Percentiles rank a stretch among this genome's conserved stretches.
Evolutionary conservation across 2,329 filamentous ascomycete genomes (phyloP).

Genomic region (Colletotrichum scovillei): DNA sequence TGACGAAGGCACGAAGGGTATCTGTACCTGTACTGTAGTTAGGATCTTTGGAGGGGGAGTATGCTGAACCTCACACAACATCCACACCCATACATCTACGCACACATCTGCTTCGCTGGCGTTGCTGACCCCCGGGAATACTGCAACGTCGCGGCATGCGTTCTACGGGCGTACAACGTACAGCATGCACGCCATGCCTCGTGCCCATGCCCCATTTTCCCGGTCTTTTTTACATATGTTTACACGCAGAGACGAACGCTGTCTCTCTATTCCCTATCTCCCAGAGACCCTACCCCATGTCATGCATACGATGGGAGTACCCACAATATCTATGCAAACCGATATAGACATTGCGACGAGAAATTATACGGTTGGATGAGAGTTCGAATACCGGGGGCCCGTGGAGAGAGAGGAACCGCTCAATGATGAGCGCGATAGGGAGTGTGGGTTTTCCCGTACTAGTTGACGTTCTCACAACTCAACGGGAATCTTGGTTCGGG

Average conservation of each 20-base stretch:
- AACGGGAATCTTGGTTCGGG: neutral
- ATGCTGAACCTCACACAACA: neutral
- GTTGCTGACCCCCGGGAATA: neutral
- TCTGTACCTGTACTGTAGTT: neutral
- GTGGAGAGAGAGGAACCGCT: neutral
- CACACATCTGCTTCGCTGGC: neutral
- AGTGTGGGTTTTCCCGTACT: neutral
- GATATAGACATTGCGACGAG: slow-evolving; percentile 14
- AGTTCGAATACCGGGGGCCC: neutral
- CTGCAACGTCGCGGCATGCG: neutral
- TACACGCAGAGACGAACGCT: no score
- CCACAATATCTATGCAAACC: neutral
- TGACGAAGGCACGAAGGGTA: neutral
- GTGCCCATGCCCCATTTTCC: no score
- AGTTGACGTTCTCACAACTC: neutral
- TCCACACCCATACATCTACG: neutral
- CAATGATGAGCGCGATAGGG: neutral
- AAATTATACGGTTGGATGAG: slow-evolving; percentile 7
- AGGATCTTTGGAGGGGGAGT: neutral
- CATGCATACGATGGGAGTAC: neutral
- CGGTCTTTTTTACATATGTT: neutral
- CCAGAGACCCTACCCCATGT: neutral
- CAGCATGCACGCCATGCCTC: neutral
- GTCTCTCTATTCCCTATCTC: neutral
- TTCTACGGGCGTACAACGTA: neutral